phyloP scores from a whole-genome alignment of 768 basidiomycete genomes.

The Panus rudis region DNA sequence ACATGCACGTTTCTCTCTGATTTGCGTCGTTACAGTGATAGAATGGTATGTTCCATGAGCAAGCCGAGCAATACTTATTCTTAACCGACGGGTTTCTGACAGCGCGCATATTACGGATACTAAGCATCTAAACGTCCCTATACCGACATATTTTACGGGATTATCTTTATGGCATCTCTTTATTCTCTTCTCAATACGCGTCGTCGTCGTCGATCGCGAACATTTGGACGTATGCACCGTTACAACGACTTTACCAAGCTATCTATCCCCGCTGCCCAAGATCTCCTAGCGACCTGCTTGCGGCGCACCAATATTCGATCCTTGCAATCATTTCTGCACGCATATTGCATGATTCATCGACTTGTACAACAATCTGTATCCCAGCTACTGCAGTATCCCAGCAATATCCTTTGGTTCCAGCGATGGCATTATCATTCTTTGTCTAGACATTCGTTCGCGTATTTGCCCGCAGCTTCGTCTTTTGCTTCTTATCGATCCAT shows the following conservation, averaged over 20 bases:
- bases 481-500: not conserved
- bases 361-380: not conserved
- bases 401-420: not conserved
- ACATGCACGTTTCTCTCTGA: constrained; percentile 10
- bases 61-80: constrained; percentile 1
- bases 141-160: constrained; percentile 20
- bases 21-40: constrained; percentile 36
- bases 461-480: not conserved
- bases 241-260: not conserved
- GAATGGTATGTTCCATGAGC: constrained; percentile 37
- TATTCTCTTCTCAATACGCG: not conserved
- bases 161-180: constrained; percentile 18
- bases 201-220: not conserved
- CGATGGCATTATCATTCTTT: too few relatives aligned
- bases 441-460: too few relatives aligned
- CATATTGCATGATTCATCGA: not conserved
- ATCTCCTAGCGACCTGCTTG: not conserved
- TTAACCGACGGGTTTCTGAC: constrained; percentile 16
- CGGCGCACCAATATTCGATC: not conserved
- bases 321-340: not conserved
- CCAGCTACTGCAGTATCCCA: not conserved
- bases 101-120: constrained; percentile 64
- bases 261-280: not conserved
- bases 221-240: not conserved
- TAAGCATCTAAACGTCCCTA: constrained; percentile 25